Percentiles rank a stretch among this genome's conserved stretches.
Evolutionary conservation across 1,284 basidiomycete genomes (phyloP).

Genomic region (Leccinum fuscescens): DNA sequence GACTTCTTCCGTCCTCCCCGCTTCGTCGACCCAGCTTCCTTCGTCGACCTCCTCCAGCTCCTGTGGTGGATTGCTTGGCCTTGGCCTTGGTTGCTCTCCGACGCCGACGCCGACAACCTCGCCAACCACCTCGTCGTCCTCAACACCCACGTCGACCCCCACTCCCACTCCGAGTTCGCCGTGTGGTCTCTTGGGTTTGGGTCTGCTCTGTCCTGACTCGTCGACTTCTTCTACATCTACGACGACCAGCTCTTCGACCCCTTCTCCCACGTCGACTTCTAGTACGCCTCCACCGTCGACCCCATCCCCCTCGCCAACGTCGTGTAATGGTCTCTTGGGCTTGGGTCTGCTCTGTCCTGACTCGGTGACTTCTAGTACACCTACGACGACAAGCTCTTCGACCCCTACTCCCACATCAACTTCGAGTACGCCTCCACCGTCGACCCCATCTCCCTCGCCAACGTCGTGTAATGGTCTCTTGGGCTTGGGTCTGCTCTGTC

Average conservation of each 20-base stretch:
- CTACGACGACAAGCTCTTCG: neutral
- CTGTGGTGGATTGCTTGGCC: slow-evolving; percentile 15
- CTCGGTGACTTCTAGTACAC: neutral
- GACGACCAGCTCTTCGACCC: neutral
- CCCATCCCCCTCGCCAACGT: neutral
- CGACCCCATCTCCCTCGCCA: neutral
- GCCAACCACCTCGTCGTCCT: neutral
- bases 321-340: neutral
- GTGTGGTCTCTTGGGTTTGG: slow-evolving; percentile 19
- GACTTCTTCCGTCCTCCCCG: slow-evolving; percentile 15
- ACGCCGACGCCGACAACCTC: neutral
- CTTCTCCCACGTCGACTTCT: neutral
- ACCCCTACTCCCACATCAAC: too few relatives aligned
- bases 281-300: neutral
- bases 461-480: slow-evolving; percentile 16
- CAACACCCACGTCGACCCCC: neutral
- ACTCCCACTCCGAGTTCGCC: slow-evolving; percentile 4
- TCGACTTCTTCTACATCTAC: slow-evolving; percentile 12
- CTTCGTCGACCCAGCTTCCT: slow-evolving; percentile 4
- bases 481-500: slow-evolving; percentile 14
- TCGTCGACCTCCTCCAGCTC: slow-evolving; percentile 10
- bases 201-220: slow-evolving; percentile 8
- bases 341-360: neutral
- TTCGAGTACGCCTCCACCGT: too few relatives aligned
- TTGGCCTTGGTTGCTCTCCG: slow-evolving; percentile 11